Evolutionary conservation across 805 yeast genomes (phyloP).

Genomic region (Lipomyces kockii): DNA sequence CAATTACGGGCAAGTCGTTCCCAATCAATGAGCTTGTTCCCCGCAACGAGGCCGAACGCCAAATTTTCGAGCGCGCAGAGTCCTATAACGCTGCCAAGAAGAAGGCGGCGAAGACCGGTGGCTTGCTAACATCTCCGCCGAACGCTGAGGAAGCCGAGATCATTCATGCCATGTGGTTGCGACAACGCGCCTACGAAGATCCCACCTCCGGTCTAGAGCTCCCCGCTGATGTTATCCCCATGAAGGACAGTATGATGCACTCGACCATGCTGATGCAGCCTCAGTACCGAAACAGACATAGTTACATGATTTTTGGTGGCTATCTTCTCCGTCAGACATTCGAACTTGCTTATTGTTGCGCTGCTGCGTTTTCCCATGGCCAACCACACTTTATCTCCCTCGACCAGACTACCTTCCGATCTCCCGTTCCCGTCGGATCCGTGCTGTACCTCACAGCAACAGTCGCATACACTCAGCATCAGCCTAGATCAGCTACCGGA

Average conservation of each 20-base stretch:
- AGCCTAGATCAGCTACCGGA: constrained; percentile 26
- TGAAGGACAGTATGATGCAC: constrained; percentile 71
- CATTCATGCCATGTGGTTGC: constrained; percentile 76
- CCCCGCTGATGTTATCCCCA: constrained; percentile 29
- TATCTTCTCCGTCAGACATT: constrained; percentile 89
- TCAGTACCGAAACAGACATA: constrained; percentile 92
- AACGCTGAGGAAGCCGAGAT: constrained; percentile 69
- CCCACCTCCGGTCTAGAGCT: constrained; percentile 37
- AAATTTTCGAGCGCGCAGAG: constrained; percentile 86
- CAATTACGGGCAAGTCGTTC: constrained; percentile 86
- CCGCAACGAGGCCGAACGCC: constrained; percentile 72
- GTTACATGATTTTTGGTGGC: constrained; percentile 95
- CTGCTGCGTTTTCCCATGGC: constrained; percentile 84
- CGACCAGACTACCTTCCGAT: constrained; percentile 88
- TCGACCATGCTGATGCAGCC: constrained; percentile 94
- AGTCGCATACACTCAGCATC: constrained; percentile 69
- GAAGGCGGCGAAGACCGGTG: constrained; percentile 67
- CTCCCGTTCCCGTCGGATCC: constrained; percentile 95
- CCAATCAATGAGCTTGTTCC: constrained; percentile 84
- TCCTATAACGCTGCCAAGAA: constrained; percentile 87
- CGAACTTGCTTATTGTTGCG: constrained; percentile 90
- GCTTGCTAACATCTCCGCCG: constrained; percentile 74
- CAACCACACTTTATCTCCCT: constrained; percentile 87
- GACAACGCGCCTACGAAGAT: constrained; percentile 37
- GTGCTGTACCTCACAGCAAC: constrained; percentile 81